A percentile compares a stretch with the other conserved stretches of the same genome.
Evolutionary conservation across 805 yeast genomes (phyloP).

Genomic region (Lipomyces orientalis): DNA sequence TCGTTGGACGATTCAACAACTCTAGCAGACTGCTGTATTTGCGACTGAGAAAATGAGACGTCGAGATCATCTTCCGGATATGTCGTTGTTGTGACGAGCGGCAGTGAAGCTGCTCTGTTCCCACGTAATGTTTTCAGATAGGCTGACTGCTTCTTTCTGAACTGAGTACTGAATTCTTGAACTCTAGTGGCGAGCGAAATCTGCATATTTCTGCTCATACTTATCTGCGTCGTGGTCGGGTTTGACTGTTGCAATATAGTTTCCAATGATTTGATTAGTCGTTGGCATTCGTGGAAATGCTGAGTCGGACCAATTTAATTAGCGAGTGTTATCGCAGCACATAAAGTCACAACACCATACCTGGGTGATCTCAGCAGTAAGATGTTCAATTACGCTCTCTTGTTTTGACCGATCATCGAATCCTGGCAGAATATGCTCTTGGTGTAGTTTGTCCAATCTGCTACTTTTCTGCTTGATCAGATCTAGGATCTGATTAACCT

Average conservation of each 20-base stretch:
- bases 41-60: slow-evolving; percentile 39
- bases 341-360: slow-evolving; percentile 17
- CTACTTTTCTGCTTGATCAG: slow-evolving; percentile 61
- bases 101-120: slow-evolving; percentile 51
- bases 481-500: slow-evolving; percentile 66
- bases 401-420: slow-evolving; percentile 78
- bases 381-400: slow-evolving; percentile 77
- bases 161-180: slow-evolving; percentile 76
- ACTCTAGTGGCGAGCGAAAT: slow-evolving; percentile 83
- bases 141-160: slow-evolving; percentile 85
- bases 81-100: slow-evolving; percentile 39
- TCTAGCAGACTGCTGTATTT: slow-evolving; percentile 42
- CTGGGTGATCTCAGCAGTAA: slow-evolving; percentile 76
- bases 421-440: slow-evolving; percentile 84
- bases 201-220: slow-evolving; percentile 78
- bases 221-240: slow-evolving; percentile 54
- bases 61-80: slow-evolving; percentile 38
- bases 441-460: slow-evolving; percentile 71
- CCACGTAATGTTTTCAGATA: slow-evolving; percentile 83
- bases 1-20: slow-evolving; percentile 45
- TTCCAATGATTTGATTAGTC: slow-evolving; percentile 70
- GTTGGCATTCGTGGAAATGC: slow-evolving; percentile 77
- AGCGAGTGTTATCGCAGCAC: not conserved
- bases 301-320: slow-evolving; percentile 11
- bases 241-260: slow-evolving; percentile 48